A percentile compares a stretch with the other conserved stretches of the same genome.
These are phyloP conservation scores for Aspergillus cavernicola DNA, from an alignment of 495 filamentous ascomycete genomes.

Conservation along the genomic window DNA sequence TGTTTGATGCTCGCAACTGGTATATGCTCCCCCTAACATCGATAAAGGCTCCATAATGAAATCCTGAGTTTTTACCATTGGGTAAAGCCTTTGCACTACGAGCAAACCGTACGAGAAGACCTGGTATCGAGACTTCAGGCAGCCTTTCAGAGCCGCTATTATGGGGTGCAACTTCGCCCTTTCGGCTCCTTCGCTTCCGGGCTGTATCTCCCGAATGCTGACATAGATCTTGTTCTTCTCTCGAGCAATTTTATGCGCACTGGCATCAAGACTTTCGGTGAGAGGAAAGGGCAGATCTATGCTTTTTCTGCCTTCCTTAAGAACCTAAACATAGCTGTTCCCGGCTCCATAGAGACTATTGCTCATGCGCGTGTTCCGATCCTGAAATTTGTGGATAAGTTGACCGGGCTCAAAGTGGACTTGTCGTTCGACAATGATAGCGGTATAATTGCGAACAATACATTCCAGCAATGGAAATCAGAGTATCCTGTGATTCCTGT, in stretches of 20 bases:
- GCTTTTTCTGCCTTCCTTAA: conserved; percentile 51
- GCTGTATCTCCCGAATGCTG: conserved; percentile 83
- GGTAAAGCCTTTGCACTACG: conserved; percentile 70
- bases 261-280: conserved; percentile 41
- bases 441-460: conserved; percentile 72
- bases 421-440: conserved; percentile 90
- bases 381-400: conserved; percentile 77
- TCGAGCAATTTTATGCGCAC: conserved; percentile 55
- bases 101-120: conserved; percentile 67
- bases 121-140: conserved; percentile 61
- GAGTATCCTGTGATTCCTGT: conserved; percentile 79
- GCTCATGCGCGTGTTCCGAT: conserved; percentile 79
- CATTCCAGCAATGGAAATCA: conserved; percentile 72
- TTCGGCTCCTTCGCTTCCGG: conserved; percentile 93
- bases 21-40: not conserved
- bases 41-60: conserved; percentile 67
- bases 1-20: conserved; percentile 6
- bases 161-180: conserved; percentile 56
- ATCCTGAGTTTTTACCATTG: conserved; percentile 86
- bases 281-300: conserved; percentile 43
- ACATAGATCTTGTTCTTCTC: conserved; percentile 90
- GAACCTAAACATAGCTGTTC: conserved; percentile 42
- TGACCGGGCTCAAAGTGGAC: conserved; percentile 76
- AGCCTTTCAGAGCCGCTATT: conserved; percentile 48
- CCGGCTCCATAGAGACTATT: conserved; percentile 59